Percentiles rank a stretch among this genome's conserved stretches.
phyloP scores from a whole-genome alignment of 2,329 filamentous ascomycete species.

The Ascochyta pisi region DNA sequence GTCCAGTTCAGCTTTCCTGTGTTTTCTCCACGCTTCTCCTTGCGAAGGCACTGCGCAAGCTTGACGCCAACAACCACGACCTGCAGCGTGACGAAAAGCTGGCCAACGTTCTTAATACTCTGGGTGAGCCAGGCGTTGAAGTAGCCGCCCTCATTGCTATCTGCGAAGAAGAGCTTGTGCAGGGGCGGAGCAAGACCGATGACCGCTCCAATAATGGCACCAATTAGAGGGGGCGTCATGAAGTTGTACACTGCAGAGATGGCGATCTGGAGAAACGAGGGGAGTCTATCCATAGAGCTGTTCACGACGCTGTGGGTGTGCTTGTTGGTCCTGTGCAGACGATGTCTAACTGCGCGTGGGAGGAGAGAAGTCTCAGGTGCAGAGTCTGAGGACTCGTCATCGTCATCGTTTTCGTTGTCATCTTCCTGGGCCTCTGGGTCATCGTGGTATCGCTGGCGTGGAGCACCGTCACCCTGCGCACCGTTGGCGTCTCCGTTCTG shows the following conservation, averaged over 20 bases:
- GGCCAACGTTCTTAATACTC: slow-evolving; percentile 66
- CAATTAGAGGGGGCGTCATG: slow-evolving; percentile 67
- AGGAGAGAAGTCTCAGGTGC: slow-evolving; percentile 58
- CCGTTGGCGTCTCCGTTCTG: slow-evolving; percentile 14
- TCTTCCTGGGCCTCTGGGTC: slow-evolving; percentile 23
- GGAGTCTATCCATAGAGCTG: slow-evolving; percentile 30
- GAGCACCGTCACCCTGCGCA: neutral
- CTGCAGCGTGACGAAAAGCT: slow-evolving; percentile 69
- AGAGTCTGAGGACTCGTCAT: slow-evolving; percentile 33
- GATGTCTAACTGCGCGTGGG: slow-evolving; percentile 47
- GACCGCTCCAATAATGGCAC: slow-evolving; percentile 64
- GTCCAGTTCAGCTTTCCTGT: slow-evolving; percentile 56
- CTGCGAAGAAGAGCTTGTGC: slow-evolving; percentile 67
- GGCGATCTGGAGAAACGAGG: slow-evolving; percentile 48
- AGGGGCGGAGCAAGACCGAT: slow-evolving; percentile 67
- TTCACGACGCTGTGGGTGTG: slow-evolving; percentile 37
- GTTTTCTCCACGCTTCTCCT: slow-evolving; percentile 54
- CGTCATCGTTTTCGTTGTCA: slow-evolving; percentile 30
- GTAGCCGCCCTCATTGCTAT: slow-evolving; percentile 65
- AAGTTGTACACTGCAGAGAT: slow-evolving; percentile 58
- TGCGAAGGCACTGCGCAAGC: slow-evolving; percentile 61
- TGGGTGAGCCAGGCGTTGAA: slow-evolving; percentile 72
- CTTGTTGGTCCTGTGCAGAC: slow-evolving; percentile 44
- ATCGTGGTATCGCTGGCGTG: slow-evolving; percentile 15
- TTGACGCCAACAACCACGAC: slow-evolving; percentile 73